Conservation (phyloP, 306 rosid species). For the Fagus sylvatica region DNA sequence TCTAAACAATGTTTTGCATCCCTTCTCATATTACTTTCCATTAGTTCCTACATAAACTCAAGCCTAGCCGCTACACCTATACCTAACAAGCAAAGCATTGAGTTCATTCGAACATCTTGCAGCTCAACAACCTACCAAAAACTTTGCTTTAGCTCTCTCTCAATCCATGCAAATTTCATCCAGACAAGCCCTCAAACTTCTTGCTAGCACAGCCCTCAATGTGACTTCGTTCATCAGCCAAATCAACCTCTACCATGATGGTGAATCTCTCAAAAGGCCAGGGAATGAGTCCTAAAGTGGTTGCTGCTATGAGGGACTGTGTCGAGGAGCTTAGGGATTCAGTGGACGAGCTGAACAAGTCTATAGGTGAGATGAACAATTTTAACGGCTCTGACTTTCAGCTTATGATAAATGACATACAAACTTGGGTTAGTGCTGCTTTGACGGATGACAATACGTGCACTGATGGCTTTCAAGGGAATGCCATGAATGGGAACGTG, state of each 20-base stretch:
- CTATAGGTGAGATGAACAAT: slow-evolving; percentile 51
- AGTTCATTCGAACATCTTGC: slow-evolving; percentile 72
- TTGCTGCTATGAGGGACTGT: slow-evolving; percentile 67
- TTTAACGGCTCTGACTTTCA: slow-evolving; percentile 31
- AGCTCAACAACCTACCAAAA: slow-evolving; percentile 59
- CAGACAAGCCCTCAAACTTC: slow-evolving; percentile 45
- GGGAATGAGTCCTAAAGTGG: slow-evolving; percentile 43
- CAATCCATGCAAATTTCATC: slow-evolving; percentile 51
- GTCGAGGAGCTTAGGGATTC: slow-evolving; percentile 62
- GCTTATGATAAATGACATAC: slow-evolving; percentile 48
- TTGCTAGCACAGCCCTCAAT: slow-evolving; percentile 56
- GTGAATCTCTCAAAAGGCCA: slow-evolving; percentile 29
- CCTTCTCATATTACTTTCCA: slow-evolving; percentile 22
- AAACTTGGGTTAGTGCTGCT: slow-evolving; percentile 84
- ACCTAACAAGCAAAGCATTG: slow-evolving; percentile 28
- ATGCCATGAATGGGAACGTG: slow-evolving; percentile 25
- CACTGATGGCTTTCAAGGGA: slow-evolving; percentile 55
- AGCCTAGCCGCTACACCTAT: slow-evolving; percentile 20
- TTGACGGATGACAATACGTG: slow-evolving; percentile 72
- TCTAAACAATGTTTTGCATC: slow-evolving; percentile 18
- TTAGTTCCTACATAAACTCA: slow-evolving; percentile 9
- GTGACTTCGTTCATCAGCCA: slow-evolving; percentile 57
- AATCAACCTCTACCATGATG: slow-evolving; percentile 42
- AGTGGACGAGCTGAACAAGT: slow-evolving; percentile 47
- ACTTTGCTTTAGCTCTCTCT: slow-evolving; percentile 65